Conservation (phyloP, 1,284 basidiomycete species). For the Apiotrichum brassicae region DNA sequence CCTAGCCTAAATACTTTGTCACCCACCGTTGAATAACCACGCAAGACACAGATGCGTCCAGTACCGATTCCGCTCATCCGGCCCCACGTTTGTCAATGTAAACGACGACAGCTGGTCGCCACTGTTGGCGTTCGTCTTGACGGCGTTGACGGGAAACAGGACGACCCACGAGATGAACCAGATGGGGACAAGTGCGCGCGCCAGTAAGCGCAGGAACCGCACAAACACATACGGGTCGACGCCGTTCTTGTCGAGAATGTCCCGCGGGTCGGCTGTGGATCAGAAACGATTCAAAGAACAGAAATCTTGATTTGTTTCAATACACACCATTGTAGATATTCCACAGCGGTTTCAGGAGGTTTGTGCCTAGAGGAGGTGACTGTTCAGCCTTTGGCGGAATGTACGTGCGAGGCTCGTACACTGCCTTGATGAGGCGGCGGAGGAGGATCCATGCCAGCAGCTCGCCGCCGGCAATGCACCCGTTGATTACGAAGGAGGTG, state of each 20-base stretch:
- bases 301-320: no score
- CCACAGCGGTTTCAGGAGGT: constrained; percentile 36
- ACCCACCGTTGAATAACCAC: constrained; percentile 49
- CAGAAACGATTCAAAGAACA: background rate
- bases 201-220: constrained; percentile 59
- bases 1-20: background rate
- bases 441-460: constrained; percentile 60
- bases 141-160: constrained; percentile 56
- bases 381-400: no score
- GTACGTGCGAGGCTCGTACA: no score
- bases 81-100: constrained; percentile 51
- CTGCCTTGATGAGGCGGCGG: constrained; percentile 13
- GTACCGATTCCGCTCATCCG: constrained; percentile 29
- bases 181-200: constrained; percentile 61
- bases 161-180: constrained; percentile 57
- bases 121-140: constrained; percentile 39
- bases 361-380: no score
- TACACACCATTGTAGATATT: constrained; percentile 19
- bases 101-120: no score
- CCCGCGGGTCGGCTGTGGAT: constrained; percentile 43
- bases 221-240: constrained; percentile 68
- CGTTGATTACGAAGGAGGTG: constrained; percentile 58
- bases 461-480: constrained; percentile 55
- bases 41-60: constrained; percentile 50
- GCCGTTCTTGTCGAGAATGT: constrained; percentile 49